Base-by-base conservation (phyloP, 805 yeast genomes). In the Isabelozyma gotoi region DNA sequence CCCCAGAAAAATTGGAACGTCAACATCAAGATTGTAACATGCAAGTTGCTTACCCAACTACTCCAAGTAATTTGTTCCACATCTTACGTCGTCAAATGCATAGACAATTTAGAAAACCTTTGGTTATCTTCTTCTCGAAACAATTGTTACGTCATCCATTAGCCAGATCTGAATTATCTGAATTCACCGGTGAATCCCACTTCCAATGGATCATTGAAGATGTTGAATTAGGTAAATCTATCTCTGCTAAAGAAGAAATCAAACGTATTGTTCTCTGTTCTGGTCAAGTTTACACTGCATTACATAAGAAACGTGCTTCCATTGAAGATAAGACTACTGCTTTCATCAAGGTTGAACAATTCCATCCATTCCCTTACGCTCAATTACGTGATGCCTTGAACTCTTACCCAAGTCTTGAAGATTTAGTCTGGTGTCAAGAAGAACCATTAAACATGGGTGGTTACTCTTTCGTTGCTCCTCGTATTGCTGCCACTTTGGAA, bases 11-110 rank as follows among this genome's bases (percentile, higher is more conserved):
- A 71, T 78, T 94, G 54, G 88, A 88, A 57, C 85, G 99, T 73
- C 99, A 94, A 76, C 98, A 94, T 68, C 99, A 94, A 77, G 99
- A 94, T 66, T 84, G 95, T 78, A 94, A 94, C 78, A 85, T 91
- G 85, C 99, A 95, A 75, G 81, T 94, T 64, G 97, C 91, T 15
- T 94, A 94, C 75, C 98, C 99, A 71, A 87, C 98, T 27, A 94
- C 98, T 11, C 99, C 99, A 49, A 88, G 97, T 39, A 91, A 90
- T 67, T 67, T 90, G 67, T 94, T 94, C 96, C 99, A 94, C 68
- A 76, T 91, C 62, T 73, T 92, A 68, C 88, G 99, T 80, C 87
- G 99, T 78, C 99, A 94, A 80, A 91, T 90, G 90, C 98, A 92
- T 74, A 88, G 99, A 74, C 97, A 92, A 76, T 94, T 94, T 79